phyloP scores from a whole-genome alignment of 1,284 basidiomycete species.

The Entoloma clypeatum region DNA sequence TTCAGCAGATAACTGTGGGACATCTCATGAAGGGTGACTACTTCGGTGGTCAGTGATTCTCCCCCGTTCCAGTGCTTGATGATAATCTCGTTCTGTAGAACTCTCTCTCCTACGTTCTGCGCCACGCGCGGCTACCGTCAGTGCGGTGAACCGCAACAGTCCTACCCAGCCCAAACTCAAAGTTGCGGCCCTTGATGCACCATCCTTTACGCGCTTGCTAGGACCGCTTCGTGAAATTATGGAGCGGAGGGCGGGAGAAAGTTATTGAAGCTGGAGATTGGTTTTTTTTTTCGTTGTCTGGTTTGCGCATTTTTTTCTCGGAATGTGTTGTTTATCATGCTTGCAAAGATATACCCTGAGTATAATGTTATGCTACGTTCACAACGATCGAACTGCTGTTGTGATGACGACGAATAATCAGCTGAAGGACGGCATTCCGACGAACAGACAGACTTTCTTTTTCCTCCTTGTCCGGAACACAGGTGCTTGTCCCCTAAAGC shows the following conservation, averaged over 20 bases:
- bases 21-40: conserved; percentile 89
- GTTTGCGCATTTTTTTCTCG: too few species aligned
- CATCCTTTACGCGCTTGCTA: conserved; percentile 91
- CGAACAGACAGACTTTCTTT: too few species aligned
- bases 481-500: too few species aligned
- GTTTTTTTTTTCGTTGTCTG: conserved; percentile 2
- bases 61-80: conserved; percentile 4
- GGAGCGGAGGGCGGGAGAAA: conserved; percentile 72
- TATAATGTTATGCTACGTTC: too few species aligned
- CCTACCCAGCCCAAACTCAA: conserved; percentile 65
- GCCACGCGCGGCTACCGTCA: conserved; percentile 90
- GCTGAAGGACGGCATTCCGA: too few species aligned
- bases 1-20: conserved; percentile 69
- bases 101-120: conserved; percentile 76
- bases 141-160: conserved; percentile 61
- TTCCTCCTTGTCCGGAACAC: too few species aligned
- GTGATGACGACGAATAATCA: too few species aligned
- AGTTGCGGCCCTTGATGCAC: conserved; percentile 90
- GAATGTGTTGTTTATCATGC: too few species aligned
- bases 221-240: conserved; percentile 88
- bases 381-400: too few species aligned
- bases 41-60: conserved; percentile 79
- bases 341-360: too few species aligned
- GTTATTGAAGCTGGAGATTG: conserved; percentile 26
- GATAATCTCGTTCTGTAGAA: conserved; percentile 45